Conservation (phyloP, 257 asterid species). For the Ilex asprella region DNA sequence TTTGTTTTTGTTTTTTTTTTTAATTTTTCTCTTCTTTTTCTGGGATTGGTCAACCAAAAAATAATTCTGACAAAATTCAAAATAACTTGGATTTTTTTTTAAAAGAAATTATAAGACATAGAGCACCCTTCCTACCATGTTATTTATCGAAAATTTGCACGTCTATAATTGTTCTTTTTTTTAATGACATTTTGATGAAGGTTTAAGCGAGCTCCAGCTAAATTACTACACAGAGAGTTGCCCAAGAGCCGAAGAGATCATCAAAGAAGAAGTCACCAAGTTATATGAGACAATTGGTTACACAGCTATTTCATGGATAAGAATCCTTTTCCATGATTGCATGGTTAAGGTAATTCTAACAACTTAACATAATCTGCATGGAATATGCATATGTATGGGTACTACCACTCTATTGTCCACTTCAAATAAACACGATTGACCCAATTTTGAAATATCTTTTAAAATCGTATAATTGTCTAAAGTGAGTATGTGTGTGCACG, state of each 20-base stretch:
- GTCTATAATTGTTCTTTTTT: neutral
- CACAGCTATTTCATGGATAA: constrained; percentile 75
- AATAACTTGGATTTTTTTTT: neutral
- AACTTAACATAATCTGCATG: neutral
- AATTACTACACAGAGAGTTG: constrained; percentile 66
- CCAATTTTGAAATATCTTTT: neutral
- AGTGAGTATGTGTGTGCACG: neutral
- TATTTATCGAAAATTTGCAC: neutral
- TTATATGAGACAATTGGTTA: constrained; percentile 51
- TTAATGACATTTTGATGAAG: neutral
- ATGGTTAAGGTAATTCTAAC: constrained; percentile 42
- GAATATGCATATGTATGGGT: neutral
- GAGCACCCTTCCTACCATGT: neutral
- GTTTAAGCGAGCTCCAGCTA: constrained; percentile 38
- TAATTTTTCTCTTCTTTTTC: too few species aligned
- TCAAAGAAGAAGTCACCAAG: constrained; percentile 50
- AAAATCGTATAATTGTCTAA: neutral
- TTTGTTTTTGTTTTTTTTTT: too few species aligned
- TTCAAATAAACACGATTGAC: neutral
- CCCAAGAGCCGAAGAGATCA: constrained; percentile 63
- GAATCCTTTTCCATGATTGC: constrained; percentile 89
- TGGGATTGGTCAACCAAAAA: too few species aligned
- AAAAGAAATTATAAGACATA: too few species aligned
- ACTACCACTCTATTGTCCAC: neutral
- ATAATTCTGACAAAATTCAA: too few species aligned